These are phyloP conservation scores for Neurospora tetrasperma DNA, from an alignment of 495 filamentous ascomycete species.

Conservation along the genomic window DNA sequence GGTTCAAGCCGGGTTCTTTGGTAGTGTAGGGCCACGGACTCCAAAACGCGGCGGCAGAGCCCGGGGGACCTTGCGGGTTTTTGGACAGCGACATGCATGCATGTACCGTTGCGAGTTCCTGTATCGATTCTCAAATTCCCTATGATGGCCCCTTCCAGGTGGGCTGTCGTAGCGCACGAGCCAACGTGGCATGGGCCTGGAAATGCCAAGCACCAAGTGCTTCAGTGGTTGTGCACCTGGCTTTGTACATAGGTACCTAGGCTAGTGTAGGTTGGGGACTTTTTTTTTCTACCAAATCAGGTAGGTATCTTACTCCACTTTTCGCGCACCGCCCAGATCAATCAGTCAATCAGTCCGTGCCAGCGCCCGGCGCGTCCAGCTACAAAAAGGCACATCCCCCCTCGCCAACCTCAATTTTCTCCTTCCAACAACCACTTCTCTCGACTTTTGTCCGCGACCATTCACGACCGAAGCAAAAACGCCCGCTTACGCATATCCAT, in stretches of 20 bases:
- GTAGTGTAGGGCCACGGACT: background rate
- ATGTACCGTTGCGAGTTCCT: background rate
- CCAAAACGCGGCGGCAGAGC: background rate
- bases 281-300: slow-evolving; percentile 32
- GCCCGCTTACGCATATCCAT: slow-evolving; percentile 25
- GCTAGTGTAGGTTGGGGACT: background rate
- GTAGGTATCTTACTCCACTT: slow-evolving; percentile 20
- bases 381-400: slow-evolving; percentile 41
- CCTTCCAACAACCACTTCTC: slow-evolving; percentile 35
- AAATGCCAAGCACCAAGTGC: slow-evolving; percentile 6
- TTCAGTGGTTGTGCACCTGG: background rate
- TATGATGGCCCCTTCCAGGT: slow-evolving; percentile 13
- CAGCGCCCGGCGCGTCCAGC: slow-evolving; percentile 36
- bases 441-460: slow-evolving; percentile 27
- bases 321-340: slow-evolving; percentile 23
- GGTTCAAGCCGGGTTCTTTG: background rate
- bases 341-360: slow-evolving; percentile 37
- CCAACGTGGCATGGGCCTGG: slow-evolving; percentile 19
- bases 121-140: background rate
- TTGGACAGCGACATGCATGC: background rate
- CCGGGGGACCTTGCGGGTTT: background rate
- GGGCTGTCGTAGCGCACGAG: slow-evolving; percentile 25
- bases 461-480: slow-evolving; percentile 19
- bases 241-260: too few relatives aligned
- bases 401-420: slow-evolving; percentile 31